phyloP scores from a whole-genome alignment of 129 eudicot species.

The Silybum marianum region DNA sequence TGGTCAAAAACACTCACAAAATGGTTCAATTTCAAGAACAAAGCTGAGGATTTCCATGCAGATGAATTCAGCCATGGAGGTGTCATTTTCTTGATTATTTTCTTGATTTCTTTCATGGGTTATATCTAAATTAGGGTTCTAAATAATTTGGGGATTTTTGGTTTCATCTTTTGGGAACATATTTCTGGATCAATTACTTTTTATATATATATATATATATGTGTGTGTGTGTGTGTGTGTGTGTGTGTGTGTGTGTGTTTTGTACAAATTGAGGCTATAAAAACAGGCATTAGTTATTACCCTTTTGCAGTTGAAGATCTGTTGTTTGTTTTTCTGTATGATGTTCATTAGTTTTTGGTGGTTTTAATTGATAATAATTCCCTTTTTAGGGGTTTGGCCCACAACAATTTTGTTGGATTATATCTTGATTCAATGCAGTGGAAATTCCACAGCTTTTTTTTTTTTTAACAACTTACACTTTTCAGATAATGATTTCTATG shows the following conservation, averaged over 20 bases:
- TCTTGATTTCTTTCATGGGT: constrained; percentile 13
- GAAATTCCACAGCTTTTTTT: constrained; percentile 52
- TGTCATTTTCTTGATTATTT: constrained; percentile 16
- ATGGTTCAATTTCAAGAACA: constrained; percentile 85
- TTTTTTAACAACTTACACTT: constrained; percentile 45
- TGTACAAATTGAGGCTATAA: constrained; percentile 21
- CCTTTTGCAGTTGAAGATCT: constrained; percentile 34
- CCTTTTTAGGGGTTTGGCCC: constrained; percentile 23
- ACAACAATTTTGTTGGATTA: constrained; percentile 31
- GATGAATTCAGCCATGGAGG: constrained; percentile 65
- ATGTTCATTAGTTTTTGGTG: constrained; percentile 10
- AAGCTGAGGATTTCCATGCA: constrained; percentile 86
- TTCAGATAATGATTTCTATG: constrained; percentile 87
- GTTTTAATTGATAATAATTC: not conserved
- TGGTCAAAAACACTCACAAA: constrained; percentile 85
- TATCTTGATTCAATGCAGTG: constrained; percentile 41
- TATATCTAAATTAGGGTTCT: constrained; percentile 35
- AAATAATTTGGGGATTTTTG: constrained; percentile 21
- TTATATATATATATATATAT: not conserved
- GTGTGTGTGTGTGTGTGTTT: not conserved
- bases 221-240: too few species aligned
- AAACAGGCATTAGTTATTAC: not conserved
- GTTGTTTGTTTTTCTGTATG: constrained; percentile 35
- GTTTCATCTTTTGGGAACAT: not conserved
- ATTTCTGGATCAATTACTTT: constrained; percentile 31